Percentiles rank a stretch among this genome's conserved stretches.
Evolutionary conservation across 2,329 filamentous ascomycete genomes (phyloP).

Genomic region (Colletotrichum shisoi): DNA sequence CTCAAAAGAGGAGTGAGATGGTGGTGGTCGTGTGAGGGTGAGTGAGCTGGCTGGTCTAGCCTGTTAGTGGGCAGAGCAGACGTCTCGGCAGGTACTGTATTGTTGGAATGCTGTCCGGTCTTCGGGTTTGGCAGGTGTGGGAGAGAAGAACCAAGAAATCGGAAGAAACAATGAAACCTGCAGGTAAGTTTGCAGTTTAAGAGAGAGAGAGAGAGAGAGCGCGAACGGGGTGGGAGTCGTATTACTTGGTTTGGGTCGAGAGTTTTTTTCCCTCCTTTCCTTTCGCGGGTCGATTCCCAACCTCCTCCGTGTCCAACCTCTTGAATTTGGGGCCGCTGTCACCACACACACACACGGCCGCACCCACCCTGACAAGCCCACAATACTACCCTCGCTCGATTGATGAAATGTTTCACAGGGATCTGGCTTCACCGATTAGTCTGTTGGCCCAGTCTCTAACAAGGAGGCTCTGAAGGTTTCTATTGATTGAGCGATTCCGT

Average conservation of each 20-base stretch:
- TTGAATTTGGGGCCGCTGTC: slow-evolving; percentile 36
- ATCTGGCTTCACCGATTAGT: slow-evolving; percentile 30
- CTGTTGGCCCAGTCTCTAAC: slow-evolving; percentile 16
- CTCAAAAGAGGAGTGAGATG: slow-evolving; percentile 4
- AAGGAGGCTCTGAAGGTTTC: slow-evolving; percentile 2
- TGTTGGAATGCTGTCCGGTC: slow-evolving; percentile 18
- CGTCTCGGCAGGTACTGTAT: slow-evolving; percentile 14
- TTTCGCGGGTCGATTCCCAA: slow-evolving; percentile 34
- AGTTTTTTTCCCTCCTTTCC: slow-evolving; percentile 18
- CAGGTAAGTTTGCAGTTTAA: slow-evolving; percentile 35
- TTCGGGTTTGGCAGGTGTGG: slow-evolving; percentile 12
- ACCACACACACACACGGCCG: slow-evolving; percentile 18
- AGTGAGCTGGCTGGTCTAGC: slow-evolving; percentile 32
- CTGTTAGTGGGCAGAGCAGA: slow-evolving; percentile 37
- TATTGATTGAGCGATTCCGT: slow-evolving; percentile 25
- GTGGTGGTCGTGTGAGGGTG: slow-evolving; percentile 13
- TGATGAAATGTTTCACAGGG: slow-evolving; percentile 32
- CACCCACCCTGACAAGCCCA: slow-evolving; percentile 35
- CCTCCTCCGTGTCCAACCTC: slow-evolving; percentile 38
- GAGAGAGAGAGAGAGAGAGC: slow-evolving; percentile 8
- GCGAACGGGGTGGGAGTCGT: slow-evolving; percentile 19
- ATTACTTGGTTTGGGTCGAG: slow-evolving; percentile 34
- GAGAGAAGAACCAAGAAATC: slow-evolving; percentile 28
- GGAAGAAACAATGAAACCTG: slow-evolving; percentile 26
- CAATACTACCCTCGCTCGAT: slow-evolving; percentile 35